Evolutionary conservation across 371 early-diverging fungal species (phyloP).

Genomic region (Fennellomyces sp.): DNA sequence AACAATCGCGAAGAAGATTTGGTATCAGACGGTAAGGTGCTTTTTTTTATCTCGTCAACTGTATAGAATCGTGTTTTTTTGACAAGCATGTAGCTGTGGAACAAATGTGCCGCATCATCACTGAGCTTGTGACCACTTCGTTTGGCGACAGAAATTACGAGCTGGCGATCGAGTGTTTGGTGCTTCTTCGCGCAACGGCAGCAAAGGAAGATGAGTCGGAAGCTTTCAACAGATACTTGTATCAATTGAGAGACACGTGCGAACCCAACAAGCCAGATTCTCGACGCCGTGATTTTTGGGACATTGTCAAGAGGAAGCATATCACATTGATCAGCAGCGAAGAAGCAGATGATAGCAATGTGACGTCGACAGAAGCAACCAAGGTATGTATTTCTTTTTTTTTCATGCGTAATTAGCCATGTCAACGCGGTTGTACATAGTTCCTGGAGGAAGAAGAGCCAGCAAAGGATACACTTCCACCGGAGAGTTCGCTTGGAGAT

Average conservation of each 20-base stretch:
- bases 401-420: not conserved
- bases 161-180: conserved; percentile 56
- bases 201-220: conserved; percentile 41
- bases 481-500: not conserved
- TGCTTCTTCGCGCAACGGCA: conserved; percentile 46
- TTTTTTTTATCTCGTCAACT: not conserved
- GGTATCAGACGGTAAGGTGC: conserved; percentile 38
- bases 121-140: conserved; percentile 48
- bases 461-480: not conserved
- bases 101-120: conserved; percentile 58
- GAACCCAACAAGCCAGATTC: conserved; percentile 18
- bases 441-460: conserved; percentile 2
- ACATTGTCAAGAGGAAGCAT: conserved; percentile 21
- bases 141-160: conserved; percentile 59
- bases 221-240: conserved; percentile 44
- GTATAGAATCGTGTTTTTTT: not conserved
- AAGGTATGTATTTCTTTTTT: conserved; percentile 19
- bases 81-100: conserved; percentile 42
- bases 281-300: conserved; percentile 41
- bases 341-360: conserved; percentile 36
- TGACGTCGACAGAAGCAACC: conserved; percentile 29
- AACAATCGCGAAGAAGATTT: conserved; percentile 40
- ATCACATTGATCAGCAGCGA: conserved; percentile 42
- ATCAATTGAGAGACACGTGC: conserved; percentile 28
- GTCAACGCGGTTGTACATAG: not conserved